A percentile compares a stretch with the other conserved stretches of the same genome.
These are phyloP conservation scores for Fermentozyma sake DNA, from an alignment of 1,139 yeast genomes.

Conservation along the genomic window DNA sequence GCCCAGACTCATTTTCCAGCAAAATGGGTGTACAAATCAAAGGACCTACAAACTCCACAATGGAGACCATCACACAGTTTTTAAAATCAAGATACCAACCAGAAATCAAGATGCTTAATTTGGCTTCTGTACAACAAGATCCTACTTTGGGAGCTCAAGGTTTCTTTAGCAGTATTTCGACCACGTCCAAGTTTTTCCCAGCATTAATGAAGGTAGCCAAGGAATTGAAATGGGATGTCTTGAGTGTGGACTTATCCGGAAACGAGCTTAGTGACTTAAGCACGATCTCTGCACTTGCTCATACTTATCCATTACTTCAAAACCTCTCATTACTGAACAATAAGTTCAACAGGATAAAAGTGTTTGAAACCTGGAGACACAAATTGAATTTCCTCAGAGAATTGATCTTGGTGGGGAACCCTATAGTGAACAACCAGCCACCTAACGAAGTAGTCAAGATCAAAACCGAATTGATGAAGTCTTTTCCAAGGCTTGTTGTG, in stretches of 20 bases:
- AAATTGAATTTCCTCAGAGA: slow-evolving; percentile 74
- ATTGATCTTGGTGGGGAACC: slow-evolving; percentile 71
- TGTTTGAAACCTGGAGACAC: slow-evolving; percentile 73
- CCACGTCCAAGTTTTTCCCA: slow-evolving; percentile 76
- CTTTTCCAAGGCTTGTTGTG: slow-evolving; percentile 75
- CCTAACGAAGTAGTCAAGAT: slow-evolving; percentile 40
- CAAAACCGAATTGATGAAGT: slow-evolving; percentile 58
- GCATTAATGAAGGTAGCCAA: slow-evolving; percentile 86
- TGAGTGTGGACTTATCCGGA: slow-evolving; percentile 70
- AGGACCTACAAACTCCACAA: slow-evolving; percentile 33
- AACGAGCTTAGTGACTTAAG: slow-evolving; percentile 65
- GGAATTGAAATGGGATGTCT: slow-evolving; percentile 50
- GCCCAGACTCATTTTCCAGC: slow-evolving; percentile 15
- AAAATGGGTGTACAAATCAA: slow-evolving; percentile 7
- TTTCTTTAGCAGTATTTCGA: slow-evolving; percentile 55
- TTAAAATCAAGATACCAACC: slow-evolving; percentile 65
- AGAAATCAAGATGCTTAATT: slow-evolving; percentile 60
- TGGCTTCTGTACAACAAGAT: slow-evolving; percentile 67
- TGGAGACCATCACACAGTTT: slow-evolving; percentile 59
- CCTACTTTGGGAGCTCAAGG: slow-evolving; percentile 59
- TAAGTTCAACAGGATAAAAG: slow-evolving; percentile 51
- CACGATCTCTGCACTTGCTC: slow-evolving; percentile 61
- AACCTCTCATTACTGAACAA: slow-evolving; percentile 82
- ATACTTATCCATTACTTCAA: slow-evolving; percentile 67
- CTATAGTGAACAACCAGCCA: slow-evolving; percentile 41